Conservation (phyloP, 164 flowering plant species). For the Aristolochia contorta region DNA sequence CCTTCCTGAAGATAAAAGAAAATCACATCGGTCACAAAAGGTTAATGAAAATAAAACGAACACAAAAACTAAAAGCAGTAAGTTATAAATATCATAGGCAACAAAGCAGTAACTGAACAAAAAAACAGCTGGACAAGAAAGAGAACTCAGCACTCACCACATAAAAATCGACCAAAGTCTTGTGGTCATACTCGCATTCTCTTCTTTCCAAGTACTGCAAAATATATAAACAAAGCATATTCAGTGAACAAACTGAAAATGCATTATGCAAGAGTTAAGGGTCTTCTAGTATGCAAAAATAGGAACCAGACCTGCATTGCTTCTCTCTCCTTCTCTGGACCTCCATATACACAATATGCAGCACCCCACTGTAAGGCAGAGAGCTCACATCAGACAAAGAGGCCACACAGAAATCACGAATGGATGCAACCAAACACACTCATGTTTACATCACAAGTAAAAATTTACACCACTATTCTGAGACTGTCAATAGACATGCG, state of each 20-base stretch:
- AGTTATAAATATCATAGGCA: no score
- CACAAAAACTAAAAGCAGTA: not conserved
- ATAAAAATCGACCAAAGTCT: constrained; percentile 71
- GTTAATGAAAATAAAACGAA: constrained; percentile 2
- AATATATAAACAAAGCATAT: constrained; percentile 1
- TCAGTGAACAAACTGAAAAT: not conserved
- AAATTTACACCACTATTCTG: no score
- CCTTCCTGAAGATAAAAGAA: constrained; percentile 44
- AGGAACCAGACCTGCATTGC: constrained; percentile 70
- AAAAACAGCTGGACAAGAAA: not conserved
- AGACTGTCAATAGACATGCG: no score
- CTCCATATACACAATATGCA: constrained; percentile 84
- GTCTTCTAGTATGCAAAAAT: not conserved
- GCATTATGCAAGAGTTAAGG: not conserved
- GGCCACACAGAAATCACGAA: not conserved
- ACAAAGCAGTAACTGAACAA: no score
- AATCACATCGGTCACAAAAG: constrained; percentile 1
- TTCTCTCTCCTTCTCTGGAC: constrained; percentile 58
- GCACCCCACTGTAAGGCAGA: constrained; percentile 76
- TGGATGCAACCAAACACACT: no score
- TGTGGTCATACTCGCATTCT: constrained; percentile 88
- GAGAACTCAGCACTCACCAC: constrained; percentile 32
- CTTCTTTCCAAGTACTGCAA: constrained; percentile 83
- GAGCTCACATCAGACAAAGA: not conserved
- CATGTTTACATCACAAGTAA: no score